A percentile compares a stretch with the other conserved stretches of the same genome.
phyloP scores from a whole-genome alignment of 2,329 filamentous ascomycete genomes.

The Aureobasidium sp. region DNA sequence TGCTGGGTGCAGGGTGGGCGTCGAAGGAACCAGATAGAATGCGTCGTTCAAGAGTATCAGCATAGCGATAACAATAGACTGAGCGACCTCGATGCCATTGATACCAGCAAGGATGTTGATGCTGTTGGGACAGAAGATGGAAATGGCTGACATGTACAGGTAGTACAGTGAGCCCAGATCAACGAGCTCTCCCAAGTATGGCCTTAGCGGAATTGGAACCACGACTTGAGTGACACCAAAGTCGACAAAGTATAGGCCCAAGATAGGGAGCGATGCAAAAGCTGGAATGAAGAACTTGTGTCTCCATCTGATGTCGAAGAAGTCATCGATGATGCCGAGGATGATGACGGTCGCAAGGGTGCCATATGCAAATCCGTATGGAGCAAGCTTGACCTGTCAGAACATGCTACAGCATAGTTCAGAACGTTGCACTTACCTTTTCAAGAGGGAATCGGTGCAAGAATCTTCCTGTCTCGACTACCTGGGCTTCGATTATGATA shows the following conservation, averaged over 20 bases:
- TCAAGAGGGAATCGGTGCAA: slow-evolving; percentile 89
- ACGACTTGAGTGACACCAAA: slow-evolving; percentile 96
- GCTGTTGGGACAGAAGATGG: slow-evolving; percentile 96
- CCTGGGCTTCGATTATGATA: slow-evolving; percentile 62
- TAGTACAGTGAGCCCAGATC: slow-evolving; percentile 76
- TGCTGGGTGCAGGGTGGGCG: slow-evolving; percentile 77
- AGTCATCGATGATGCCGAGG: slow-evolving; percentile 86
- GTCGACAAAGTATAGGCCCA: slow-evolving; percentile 96
- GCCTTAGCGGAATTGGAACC: slow-evolving; percentile 74
- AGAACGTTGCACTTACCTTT: slow-evolving; percentile 51
- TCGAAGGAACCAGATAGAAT: slow-evolving; percentile 61
- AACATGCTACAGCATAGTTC: not conserved
- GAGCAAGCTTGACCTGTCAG: slow-evolving; percentile 58
- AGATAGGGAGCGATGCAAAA: slow-evolving; percentile 83
- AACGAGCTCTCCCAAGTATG: slow-evolving; percentile 75
- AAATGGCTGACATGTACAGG: slow-evolving; percentile 88
- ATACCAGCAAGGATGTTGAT: slow-evolving; percentile 99
- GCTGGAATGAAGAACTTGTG: slow-evolving; percentile 98
- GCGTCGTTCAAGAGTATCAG: slow-evolving; percentile 80
- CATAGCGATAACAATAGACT: slow-evolving; percentile 81
- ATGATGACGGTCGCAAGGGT: slow-evolving; percentile 86
- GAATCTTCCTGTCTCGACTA: slow-evolving; percentile 73
- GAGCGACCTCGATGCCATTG: slow-evolving; percentile 93
- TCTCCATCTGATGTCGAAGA: slow-evolving; percentile 97
- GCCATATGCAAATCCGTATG: slow-evolving; percentile 87